Evolutionary conservation across 2,329 filamentous ascomycete species (phyloP).

Genomic region (Diplodia seriata): DNA sequence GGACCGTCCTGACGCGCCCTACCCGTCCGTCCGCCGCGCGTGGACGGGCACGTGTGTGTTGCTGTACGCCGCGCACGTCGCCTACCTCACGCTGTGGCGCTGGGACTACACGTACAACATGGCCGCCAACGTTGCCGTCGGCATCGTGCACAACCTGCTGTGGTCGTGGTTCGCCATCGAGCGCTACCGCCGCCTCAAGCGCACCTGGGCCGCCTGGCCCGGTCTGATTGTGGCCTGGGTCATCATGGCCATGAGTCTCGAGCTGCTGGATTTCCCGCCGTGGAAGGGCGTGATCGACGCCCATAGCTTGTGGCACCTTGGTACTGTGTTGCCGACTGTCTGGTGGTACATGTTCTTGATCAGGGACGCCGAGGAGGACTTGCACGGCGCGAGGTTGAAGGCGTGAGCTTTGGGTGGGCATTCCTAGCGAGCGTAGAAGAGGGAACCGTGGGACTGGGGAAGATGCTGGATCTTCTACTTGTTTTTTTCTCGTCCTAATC

Average conservation of each 20-base stretch:
- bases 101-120: constrained; percentile 99
- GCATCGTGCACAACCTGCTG: constrained; percentile 78
- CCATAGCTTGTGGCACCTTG: constrained; percentile 94
- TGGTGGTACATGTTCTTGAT: constrained; percentile 97
- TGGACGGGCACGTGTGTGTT: constrained; percentile 78
- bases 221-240: constrained; percentile 92
- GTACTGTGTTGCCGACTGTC: constrained; percentile 85
- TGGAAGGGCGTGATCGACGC: constrained; percentile 84
- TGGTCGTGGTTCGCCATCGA: constrained; percentile 85
- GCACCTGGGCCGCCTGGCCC: constrained; percentile 86
- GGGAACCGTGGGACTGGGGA: background rate
- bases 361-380: constrained; percentile 83
- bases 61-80: constrained; percentile 78
- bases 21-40: constrained; percentile 63
- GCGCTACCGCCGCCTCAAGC: constrained; percentile 73
- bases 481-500: background rate
- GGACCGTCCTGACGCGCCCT: constrained; percentile 63
- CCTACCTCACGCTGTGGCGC: constrained; percentile 80
- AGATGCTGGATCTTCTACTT: background rate
- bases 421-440: too few relatives aligned
- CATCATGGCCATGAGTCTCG: constrained; percentile 90
- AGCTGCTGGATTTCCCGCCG: constrained; percentile 92
- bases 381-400: constrained; percentile 76
- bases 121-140: constrained; percentile 86
- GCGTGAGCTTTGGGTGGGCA: constrained; percentile 51